Conservation (phyloP, 148 eudicot genomes). For the Vaccinium myrtillus region DNA sequence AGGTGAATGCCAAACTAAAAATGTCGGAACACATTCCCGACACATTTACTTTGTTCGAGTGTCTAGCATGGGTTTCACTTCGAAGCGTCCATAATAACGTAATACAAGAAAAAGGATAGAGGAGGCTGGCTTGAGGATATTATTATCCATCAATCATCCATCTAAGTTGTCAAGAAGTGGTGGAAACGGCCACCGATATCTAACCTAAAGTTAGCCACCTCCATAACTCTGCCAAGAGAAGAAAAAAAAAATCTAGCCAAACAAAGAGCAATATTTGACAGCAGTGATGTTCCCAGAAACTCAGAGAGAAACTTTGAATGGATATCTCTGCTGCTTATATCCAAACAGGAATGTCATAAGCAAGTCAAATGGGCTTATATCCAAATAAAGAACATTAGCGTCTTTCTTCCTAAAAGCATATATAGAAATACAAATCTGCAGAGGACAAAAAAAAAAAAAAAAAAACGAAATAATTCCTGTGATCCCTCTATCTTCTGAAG, state of each 20-base stretch:
- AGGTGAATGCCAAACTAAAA: background rate
- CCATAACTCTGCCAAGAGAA: background rate
- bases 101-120: constrained; percentile 5
- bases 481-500: background rate
- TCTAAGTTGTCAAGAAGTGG: background rate
- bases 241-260: background rate
- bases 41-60: background rate
- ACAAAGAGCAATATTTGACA: background rate
- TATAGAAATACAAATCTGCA: background rate
- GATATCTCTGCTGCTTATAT: background rate
- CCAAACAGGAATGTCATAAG: background rate
- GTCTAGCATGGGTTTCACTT: background rate
- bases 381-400: background rate
- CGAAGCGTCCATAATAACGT: background rate
- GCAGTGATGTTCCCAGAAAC: background rate
- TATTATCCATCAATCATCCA: background rate
- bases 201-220: background rate
- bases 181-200: background rate
- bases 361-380: background rate
- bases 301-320: background rate
- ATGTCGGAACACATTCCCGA: background rate
- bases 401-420: too few relatives aligned
- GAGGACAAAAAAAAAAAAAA: background rate
- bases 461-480: background rate
- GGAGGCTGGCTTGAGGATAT: background rate